Base-by-base conservation (phyloP, 1,139 yeast genomes). In the Petasospora fabianii region DNA sequence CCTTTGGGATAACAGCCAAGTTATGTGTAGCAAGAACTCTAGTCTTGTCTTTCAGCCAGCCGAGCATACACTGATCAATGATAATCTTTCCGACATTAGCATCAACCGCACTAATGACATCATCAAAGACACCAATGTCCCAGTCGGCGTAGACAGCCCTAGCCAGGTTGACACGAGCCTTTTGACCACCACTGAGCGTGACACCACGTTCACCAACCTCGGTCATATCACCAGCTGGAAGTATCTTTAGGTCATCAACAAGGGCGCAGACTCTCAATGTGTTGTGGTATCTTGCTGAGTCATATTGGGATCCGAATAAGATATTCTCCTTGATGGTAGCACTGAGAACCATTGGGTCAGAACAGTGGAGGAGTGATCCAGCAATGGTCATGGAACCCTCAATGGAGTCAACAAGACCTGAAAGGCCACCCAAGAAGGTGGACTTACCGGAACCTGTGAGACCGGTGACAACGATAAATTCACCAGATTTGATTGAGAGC, bases 161-260 rank as follows among this genome's bases (percentile, higher is more conserved):
- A 1, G 96, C 96, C 39, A 86, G 66, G 49, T 80, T 80, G 50
- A 86, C 75, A 55, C 96, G 72, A 1, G 95, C 90, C 62, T 85
- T 86, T 59, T 86, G 96, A 21, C 96, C 96, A 37, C 96, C 96
- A 7, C 94, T 83, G 24, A 86, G 63, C 0, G 94, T 85, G 45
- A 86, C 82, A 42, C 96, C 96, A 47, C 92, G 73, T 58, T 86
- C 96, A 41, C 96, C 96, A 43, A 86, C 83, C 58, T 84, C 95
- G 2, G 95, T 84, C 39, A 59, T 57, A 55, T 86, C 96, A 33
- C 94, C 88, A 20, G 80, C 87, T 6, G 86, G 84, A 27, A 85
- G 62, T 19, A 69, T 65, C 8, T 71, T 73, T 42, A 85, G 68
- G 62, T 85, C 95, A 35, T 76, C 70, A 32, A 65, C 69, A 38